phyloP scores from a whole-genome alignment of 2,329 filamentous ascomycete genomes.

The Reticulascus tulasneorum region DNA sequence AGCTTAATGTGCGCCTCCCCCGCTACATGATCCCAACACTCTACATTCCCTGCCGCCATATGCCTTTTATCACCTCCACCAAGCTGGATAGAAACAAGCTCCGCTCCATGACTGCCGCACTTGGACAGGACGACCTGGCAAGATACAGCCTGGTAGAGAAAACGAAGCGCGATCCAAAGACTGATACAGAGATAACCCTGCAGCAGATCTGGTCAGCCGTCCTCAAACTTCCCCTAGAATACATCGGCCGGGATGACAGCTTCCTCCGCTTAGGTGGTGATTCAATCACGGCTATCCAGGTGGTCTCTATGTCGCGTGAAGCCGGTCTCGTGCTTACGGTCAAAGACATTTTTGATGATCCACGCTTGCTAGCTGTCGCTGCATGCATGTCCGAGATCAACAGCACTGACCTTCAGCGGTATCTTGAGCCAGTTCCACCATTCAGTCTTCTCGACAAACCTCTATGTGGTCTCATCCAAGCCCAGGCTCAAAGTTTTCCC shows the following conservation, averaged over 20 bases:
- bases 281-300: slow-evolving; percentile 8
- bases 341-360: slow-evolving; percentile 18
- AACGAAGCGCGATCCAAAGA: not conserved
- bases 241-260: slow-evolving; percentile 15
- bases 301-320: slow-evolving; percentile 15
- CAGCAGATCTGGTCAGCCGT: not conserved
- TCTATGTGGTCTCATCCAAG: no score
- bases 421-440: no score
- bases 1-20: slow-evolving; percentile 7
- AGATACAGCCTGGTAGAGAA: not conserved
- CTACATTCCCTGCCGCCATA: slow-evolving; percentile 10
- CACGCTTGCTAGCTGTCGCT: not conserved
- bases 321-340: slow-evolving; percentile 15
- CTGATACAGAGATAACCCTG: not conserved
- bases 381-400: no score
- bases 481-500: no score
- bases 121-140: not conserved
- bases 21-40: slow-evolving; percentile 14
- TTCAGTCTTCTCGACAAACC: no score
- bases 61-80: slow-evolving; percentile 14
- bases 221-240: not conserved
- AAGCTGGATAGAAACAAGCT: slow-evolving; percentile 14
- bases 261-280: slow-evolving; percentile 59
- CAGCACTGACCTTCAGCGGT: no score
- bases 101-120: not conserved